Percentiles rank a stretch among this genome's conserved stretches.
These are phyloP conservation scores for Loxodes magnus DNA, from an alignment of 73 alveolate species.

Conservation along the genomic window DNA sequence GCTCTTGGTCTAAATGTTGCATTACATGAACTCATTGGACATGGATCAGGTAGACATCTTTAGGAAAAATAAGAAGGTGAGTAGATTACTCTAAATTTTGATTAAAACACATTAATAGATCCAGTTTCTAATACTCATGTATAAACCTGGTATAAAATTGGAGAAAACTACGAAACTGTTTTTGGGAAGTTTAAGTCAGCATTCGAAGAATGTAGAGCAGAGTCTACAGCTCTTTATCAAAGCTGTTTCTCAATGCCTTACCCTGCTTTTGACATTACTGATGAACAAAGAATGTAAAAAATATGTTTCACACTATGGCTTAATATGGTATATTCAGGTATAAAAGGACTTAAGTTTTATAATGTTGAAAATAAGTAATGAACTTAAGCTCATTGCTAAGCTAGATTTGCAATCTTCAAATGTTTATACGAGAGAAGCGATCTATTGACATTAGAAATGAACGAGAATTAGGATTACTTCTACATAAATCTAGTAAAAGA, in stretches of 20 bases:
- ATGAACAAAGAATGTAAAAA: conserved; percentile 25
- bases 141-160: conserved; percentile 50
- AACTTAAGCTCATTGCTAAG: conserved; percentile 55
- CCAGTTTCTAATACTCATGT: conserved; percentile 78
- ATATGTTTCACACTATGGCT: conserved; percentile 38
- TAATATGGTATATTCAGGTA: conserved; percentile 31
- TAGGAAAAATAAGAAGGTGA: conserved; percentile 59
- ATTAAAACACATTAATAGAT: conserved; percentile 43
- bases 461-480: conserved; percentile 47
- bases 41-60: conserved; percentile 84
- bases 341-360: conserved; percentile 34
- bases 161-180: conserved; percentile 88
- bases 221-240: conserved; percentile 75
- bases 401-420: conserved; percentile 31
- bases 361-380: conserved; percentile 27
- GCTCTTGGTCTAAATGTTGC: conserved; percentile 57
- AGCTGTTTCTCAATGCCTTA: conserved; percentile 49
- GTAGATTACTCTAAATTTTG: conserved; percentile 61
- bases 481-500: conserved; percentile 33
- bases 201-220: conserved; percentile 93
- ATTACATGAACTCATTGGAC: conserved; percentile 85
- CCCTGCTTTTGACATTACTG: conserved; percentile 28
- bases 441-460: conserved; percentile 21
- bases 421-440: conserved; percentile 26
- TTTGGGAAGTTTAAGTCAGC: conserved; percentile 73